Percentiles rank a stretch among this genome's conserved stretches.
phyloP scores from a whole-genome alignment of 768 basidiomycete species.

The Piloderma croceum region DNA sequence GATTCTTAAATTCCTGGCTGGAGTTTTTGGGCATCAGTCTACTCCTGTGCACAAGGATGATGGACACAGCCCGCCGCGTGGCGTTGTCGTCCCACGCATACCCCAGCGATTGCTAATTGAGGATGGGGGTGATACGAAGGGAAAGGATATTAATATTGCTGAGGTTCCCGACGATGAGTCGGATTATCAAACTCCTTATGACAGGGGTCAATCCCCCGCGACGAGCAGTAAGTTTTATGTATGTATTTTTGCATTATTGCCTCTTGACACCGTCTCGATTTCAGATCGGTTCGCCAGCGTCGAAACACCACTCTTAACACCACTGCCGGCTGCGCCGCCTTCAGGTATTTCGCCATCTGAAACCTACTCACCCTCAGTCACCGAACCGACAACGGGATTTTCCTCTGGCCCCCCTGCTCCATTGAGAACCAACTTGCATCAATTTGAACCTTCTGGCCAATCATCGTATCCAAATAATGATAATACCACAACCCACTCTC shows the following conservation, averaged over 20 bases:
- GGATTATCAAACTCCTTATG: conserved; percentile 16
- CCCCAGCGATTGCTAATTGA: conserved; percentile 66
- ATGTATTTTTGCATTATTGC: too few relatives aligned
- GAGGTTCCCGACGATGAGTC: conserved; percentile 39
- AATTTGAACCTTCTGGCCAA: too few relatives aligned
- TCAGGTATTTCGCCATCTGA: too few relatives aligned
- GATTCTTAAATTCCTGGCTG: conserved; percentile 91
- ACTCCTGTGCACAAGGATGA: conserved; percentile 33
- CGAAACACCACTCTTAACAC: conserved; percentile 48
- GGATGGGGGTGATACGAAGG: conserved; percentile 36
- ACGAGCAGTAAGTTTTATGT: conserved; percentile 14
- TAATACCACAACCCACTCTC: too few relatives aligned
- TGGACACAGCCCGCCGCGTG: conserved; percentile 26
- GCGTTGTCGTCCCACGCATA: conserved; percentile 45
- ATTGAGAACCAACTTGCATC: too few relatives aligned
- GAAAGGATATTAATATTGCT: conserved; percentile 29
- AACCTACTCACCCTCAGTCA: too few relatives aligned
- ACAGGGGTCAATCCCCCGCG: conserved; percentile 6
- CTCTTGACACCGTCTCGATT: too few relatives aligned
- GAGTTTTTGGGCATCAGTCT: conserved; percentile 69
- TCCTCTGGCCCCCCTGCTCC: too few relatives aligned
- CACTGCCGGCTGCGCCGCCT: conserved; percentile 31
- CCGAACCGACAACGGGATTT: too few relatives aligned
- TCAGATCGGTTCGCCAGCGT: conserved; percentile 39
- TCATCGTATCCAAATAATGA: too few relatives aligned